These are phyloP conservation scores for Aspergillus saccharolyticus DNA, from an alignment of 495 filamentous ascomycete genomes.

Conservation along the genomic window DNA sequence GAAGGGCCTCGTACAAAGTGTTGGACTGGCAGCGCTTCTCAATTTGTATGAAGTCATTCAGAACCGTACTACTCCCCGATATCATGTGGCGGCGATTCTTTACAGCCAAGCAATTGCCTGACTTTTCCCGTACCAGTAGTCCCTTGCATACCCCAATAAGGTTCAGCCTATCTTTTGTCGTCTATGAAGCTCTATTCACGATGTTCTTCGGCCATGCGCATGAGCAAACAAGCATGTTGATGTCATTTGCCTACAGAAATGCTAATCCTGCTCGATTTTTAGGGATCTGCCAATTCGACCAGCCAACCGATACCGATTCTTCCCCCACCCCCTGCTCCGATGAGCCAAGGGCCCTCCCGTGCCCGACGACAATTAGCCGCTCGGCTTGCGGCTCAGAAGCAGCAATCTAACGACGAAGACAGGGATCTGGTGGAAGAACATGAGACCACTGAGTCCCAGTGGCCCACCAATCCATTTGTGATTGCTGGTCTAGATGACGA, in stretches of 20 bases:
- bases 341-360: conserved; percentile 77
- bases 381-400: conserved; percentile 73
- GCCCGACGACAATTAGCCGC: conserved; percentile 80
- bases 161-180: neutral
- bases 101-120: conserved; percentile 5
- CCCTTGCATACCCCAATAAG: conserved; percentile 1
- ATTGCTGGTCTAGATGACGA: conserved; percentile 43
- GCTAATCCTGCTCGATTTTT: neutral
- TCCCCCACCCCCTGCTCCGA: conserved; percentile 43
- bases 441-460: conserved; percentile 27
- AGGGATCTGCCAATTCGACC: conserved; percentile 31
- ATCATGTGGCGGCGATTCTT: conserved; percentile 13
- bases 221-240: neutral
- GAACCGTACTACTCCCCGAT: conserved; percentile 15
- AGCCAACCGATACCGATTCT: conserved; percentile 45
- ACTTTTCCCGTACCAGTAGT: conserved; percentile 16
- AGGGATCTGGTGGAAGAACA: conserved; percentile 12
- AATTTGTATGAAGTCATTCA: conserved; percentile 19
- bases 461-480: conserved; percentile 41
- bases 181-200: neutral
- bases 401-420: conserved; percentile 45
- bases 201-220: neutral
- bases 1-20: conserved; percentile 16
- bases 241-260: neutral
- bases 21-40: conserved; percentile 15